Conservation (phyloP, 768 basidiomycete genomes). For the Fomitopsis serialis region DNA sequence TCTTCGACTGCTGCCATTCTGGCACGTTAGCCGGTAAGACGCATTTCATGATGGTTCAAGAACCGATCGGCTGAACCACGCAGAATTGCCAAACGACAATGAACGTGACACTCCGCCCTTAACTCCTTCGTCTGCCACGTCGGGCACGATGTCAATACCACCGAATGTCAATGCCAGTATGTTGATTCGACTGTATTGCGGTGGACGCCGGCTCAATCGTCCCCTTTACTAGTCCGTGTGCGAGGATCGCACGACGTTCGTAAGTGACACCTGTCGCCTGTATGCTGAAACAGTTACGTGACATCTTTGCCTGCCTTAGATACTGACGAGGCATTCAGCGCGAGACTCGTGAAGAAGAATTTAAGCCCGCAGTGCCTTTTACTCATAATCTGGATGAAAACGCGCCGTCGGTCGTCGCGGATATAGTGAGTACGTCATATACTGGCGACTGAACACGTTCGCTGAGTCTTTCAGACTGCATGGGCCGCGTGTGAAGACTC, state of each 20-base stretch:
- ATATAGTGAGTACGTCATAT: not conserved
- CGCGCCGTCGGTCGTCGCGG: not conserved
- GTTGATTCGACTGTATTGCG: not conserved
- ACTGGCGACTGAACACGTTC: not conserved
- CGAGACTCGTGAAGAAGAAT: not conserved
- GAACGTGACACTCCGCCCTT: conserved; percentile 2
- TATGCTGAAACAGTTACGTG: no score
- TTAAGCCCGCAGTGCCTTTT: not conserved
- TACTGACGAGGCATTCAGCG: not conserved
- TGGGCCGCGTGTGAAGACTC: conserved; percentile 20
- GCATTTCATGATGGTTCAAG: not conserved
- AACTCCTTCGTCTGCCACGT: not conserved
- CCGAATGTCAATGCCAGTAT: conserved; percentile 1
- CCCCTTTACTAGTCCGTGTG: conserved; percentile 1
- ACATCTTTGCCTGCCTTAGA: not conserved
- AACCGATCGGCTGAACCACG: not conserved
- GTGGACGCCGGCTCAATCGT: no score
- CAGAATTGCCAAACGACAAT: conserved; percentile 9
- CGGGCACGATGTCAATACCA: not conserved
- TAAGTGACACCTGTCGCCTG: no score
- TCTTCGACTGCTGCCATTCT: conserved; percentile 9
- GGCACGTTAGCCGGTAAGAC: conserved; percentile 9
- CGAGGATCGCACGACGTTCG: not conserved
- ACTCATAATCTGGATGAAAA: not conserved
- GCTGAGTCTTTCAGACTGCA: conserved; percentile 11